Evolutionary conservation across 805 yeast species (phyloP).

Genomic region (Blastobotrys americana): DNA sequence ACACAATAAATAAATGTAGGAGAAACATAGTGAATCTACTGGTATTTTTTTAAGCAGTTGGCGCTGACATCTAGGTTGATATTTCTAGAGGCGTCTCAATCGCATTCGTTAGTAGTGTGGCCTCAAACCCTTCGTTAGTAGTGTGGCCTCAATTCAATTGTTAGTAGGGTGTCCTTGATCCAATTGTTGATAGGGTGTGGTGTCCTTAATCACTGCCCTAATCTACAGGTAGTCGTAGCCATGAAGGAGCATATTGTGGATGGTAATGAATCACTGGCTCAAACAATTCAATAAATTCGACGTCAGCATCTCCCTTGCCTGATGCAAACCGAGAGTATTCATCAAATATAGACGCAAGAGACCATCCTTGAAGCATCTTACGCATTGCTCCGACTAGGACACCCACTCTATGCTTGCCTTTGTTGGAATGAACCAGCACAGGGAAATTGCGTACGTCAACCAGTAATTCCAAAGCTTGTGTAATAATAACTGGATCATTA

Average conservation of each 20-base stretch:
- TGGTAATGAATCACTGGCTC: conserved; percentile 52
- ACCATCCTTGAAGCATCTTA: conserved; percentile 85
- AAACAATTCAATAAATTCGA: conserved; percentile 83
- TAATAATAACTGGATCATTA: conserved; percentile 52
- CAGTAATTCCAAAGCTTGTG: conserved; percentile 31
- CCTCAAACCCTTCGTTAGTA: too few species aligned
- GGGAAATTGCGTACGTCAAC: conserved; percentile 63
- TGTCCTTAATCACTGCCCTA: too few species aligned
- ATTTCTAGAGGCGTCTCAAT: too few species aligned
- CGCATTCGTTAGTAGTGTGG: too few species aligned
- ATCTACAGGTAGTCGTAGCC: conserved; percentile 46
- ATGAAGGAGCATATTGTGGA: conserved; percentile 49
- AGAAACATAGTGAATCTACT: too few species aligned
- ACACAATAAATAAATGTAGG: too few species aligned
- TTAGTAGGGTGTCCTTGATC: too few species aligned
- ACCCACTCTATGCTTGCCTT: conserved; percentile 96
- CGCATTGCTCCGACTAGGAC: conserved; percentile 88
- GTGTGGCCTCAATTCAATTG: too few species aligned
- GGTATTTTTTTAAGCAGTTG: background rate
- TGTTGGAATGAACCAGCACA: conserved; percentile 81
- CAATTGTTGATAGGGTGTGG: background rate
- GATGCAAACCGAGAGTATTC: conserved; percentile 89
- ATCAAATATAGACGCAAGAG: conserved; percentile 84
- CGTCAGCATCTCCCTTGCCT: conserved; percentile 88
- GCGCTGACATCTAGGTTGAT: background rate